These are phyloP conservation scores for Diaporthe vexans DNA, from an alignment of 2,329 filamentous ascomycete species.

Conservation along the genomic window DNA sequence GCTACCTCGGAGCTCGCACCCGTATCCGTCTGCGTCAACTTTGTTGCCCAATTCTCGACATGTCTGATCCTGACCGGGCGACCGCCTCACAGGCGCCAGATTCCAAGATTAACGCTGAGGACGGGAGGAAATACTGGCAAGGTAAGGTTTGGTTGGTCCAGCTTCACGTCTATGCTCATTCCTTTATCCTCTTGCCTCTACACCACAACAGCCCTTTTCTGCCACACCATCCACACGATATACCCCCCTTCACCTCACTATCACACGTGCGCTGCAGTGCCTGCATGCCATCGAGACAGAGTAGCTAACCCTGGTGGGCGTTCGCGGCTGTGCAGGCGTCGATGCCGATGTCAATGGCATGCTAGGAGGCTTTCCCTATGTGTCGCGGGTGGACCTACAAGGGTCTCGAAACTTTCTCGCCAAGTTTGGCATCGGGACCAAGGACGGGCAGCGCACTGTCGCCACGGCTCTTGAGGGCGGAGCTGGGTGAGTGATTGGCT, in stretches of 20 bases:
- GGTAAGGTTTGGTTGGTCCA: conserved; percentile 37
- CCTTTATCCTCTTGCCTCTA: not conserved
- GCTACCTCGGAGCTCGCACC: conserved; percentile 1
- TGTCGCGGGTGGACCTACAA: conserved; percentile 79
- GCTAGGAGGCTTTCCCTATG: conserved; percentile 79
- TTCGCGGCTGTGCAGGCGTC: conserved; percentile 42
- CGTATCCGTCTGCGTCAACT: not conserved
- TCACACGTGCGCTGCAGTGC: not conserved
- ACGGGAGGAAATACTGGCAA: conserved; percentile 63
- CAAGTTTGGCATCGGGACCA: conserved; percentile 70
- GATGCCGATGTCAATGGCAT: conserved; percentile 74
- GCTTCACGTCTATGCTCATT: not conserved
- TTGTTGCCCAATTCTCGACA: not conserved
- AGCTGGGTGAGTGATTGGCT: conserved; percentile 53
- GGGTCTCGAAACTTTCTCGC: conserved; percentile 79
- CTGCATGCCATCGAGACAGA: conserved; percentile 12
- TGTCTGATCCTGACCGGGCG: conserved; percentile 32
- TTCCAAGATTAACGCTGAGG: conserved; percentile 51
- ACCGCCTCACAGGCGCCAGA: conserved; percentile 47
- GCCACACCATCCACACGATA: not conserved
- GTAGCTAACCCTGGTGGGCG: conserved; percentile 14
- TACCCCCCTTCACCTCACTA: not conserved
- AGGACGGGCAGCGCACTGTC: conserved; percentile 49
- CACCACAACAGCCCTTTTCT: not conserved
- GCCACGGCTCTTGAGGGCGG: conserved; percentile 55